Conservation (phyloP, 2,329 filamentous ascomycete species). For the Nectriaceae sp. region DNA sequence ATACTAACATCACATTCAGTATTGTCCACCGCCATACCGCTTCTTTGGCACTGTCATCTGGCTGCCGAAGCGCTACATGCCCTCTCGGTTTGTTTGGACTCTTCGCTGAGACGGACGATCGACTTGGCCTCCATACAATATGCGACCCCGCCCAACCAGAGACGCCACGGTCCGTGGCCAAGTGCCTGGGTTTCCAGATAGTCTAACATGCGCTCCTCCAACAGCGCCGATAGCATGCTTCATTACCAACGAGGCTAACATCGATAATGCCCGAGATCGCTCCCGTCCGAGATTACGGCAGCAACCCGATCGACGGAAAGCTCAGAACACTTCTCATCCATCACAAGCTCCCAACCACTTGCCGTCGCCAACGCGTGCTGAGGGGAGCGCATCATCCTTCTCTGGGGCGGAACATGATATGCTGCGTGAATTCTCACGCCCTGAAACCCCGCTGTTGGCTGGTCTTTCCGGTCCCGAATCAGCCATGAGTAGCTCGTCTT, state of each 20-base stretch:
- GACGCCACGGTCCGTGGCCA: constrained; percentile 23
- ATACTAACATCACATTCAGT: background rate
- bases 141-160: constrained; percentile 28
- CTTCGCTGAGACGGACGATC: too few species aligned
- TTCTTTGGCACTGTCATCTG: background rate
- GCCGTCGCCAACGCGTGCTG: constrained; percentile 14
- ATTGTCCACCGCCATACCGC: background rate
- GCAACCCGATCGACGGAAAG: constrained; percentile 24
- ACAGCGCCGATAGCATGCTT: constrained; percentile 35
- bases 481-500: constrained; percentile 50
- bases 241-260: constrained; percentile 36
- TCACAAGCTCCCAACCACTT: constrained; percentile 20
- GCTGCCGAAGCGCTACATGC: constrained; percentile 6
- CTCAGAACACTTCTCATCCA: constrained; percentile 16
- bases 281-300: constrained; percentile 24
- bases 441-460: constrained; percentile 29
- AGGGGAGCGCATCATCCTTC: constrained; percentile 16
- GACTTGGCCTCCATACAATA: constrained; percentile 14
- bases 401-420: constrained; percentile 20
- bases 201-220: constrained; percentile 19
- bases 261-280: constrained; percentile 27
- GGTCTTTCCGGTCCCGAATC: constrained; percentile 32
- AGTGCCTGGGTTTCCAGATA: constrained; percentile 21
- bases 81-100: too few species aligned
- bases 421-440: constrained; percentile 23